Evolutionary conservation across 1,284 basidiomycete genomes (phyloP).

Genomic region (Heterobasidion irregulare): DNA sequence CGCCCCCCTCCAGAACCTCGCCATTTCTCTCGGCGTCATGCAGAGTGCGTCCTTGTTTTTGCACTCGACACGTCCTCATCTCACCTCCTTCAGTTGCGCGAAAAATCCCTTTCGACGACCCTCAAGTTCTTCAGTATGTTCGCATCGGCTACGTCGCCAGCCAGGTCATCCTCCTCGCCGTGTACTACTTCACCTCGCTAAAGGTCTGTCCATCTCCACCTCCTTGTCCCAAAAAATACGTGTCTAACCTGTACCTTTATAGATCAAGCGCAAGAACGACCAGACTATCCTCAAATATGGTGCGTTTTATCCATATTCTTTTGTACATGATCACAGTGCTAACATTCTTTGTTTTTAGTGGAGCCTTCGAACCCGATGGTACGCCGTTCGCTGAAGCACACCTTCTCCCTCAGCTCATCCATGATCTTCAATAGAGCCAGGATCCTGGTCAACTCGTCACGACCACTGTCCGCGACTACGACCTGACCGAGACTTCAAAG

Average conservation of each 20-base stretch:
- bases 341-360: constrained; percentile 28
- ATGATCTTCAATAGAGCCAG: constrained; percentile 38
- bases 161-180: constrained; percentile 61
- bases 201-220: constrained; percentile 34
- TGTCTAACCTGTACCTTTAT: neutral
- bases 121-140: constrained; percentile 75
- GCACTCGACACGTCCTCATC: constrained; percentile 1
- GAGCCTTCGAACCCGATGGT: constrained; percentile 58
- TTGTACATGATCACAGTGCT: constrained; percentile 5
- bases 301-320: constrained; percentile 24
- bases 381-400: constrained; percentile 6
- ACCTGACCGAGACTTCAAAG: constrained; percentile 83
- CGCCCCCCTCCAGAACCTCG: constrained; percentile 44
- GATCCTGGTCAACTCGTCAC: constrained; percentile 78
- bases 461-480: constrained; percentile 93
- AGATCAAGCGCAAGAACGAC: constrained; percentile 95
- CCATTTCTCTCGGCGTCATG: constrained; percentile 87
- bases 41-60: constrained; percentile 45
- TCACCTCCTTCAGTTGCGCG: constrained; percentile 58
- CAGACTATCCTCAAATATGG: constrained; percentile 92
- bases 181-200: constrained; percentile 72
- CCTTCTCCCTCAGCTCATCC: neutral
- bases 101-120: constrained; percentile 89
- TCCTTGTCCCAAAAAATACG: neutral
- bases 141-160: constrained; percentile 77